Percentiles rank a stretch among this genome's conserved stretches.
These are phyloP conservation scores for Penicillium polonicum DNA, from an alignment of 2,329 filamentous ascomycete species.

Conservation along the genomic window DNA sequence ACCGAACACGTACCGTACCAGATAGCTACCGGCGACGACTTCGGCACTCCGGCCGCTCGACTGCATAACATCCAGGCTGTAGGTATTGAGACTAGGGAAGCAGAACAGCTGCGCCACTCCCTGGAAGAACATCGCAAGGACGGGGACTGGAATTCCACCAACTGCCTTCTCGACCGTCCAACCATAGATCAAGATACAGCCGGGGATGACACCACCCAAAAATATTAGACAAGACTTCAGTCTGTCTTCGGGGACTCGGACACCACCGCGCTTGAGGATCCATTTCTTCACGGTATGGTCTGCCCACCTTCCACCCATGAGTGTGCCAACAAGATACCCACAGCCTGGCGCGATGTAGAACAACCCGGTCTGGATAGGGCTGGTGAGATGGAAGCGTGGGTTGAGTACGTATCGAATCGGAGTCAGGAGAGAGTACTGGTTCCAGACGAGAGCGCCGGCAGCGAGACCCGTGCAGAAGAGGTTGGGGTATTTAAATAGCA, in stretches of 20 bases:
- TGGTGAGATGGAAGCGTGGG: constrained; percentile 67
- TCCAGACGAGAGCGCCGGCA: constrained; percentile 67
- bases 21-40: constrained; percentile 77
- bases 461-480: constrained; percentile 62
- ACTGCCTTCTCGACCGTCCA: constrained; percentile 59
- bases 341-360: constrained; percentile 73
- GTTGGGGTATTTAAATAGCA: constrained; percentile 68
- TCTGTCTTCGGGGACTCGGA: constrained; percentile 67
- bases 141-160: constrained; percentile 59
- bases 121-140: constrained; percentile 72
- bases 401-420: constrained; percentile 72
- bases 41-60: constrained; percentile 60
- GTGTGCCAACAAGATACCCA: constrained; percentile 68
- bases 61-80: constrained; percentile 81
- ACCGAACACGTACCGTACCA: constrained; percentile 72
- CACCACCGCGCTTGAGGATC: constrained; percentile 57
- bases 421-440: constrained; percentile 69
- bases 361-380: constrained; percentile 65
- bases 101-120: constrained; percentile 73
- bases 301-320: constrained; percentile 70
- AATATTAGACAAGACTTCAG: constrained; percentile 60
- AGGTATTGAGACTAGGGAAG: constrained; percentile 74
- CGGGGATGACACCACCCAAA: constrained; percentile 58
- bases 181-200: constrained; percentile 67
- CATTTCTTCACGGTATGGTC: constrained; percentile 66